phyloP scores from a whole-genome alignment of 2,329 filamentous ascomycete genomes.

The Claviceps sp. region DNA sequence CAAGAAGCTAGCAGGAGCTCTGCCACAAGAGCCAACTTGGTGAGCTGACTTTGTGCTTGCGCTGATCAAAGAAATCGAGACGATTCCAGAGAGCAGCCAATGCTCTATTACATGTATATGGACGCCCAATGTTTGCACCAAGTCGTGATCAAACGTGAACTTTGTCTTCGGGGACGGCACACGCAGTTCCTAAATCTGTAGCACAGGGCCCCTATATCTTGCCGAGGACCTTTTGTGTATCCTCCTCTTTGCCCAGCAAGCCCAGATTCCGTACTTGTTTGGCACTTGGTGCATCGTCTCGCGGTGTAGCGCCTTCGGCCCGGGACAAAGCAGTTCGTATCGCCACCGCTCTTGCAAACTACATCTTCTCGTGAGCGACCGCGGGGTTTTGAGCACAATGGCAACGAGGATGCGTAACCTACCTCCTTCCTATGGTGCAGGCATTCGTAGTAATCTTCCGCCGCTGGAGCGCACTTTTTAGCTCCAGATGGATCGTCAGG shows the following conservation, averaged over 20 bases:
- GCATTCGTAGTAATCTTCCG: conserved; percentile 99
- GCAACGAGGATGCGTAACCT: conserved; percentile 16
- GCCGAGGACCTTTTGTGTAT: conserved; percentile 48
- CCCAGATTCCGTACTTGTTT: conserved; percentile 82
- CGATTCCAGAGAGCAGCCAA: not conserved
- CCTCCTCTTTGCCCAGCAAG: conserved; percentile 70
- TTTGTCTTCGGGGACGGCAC: not conserved
- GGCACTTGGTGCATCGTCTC: conserved; percentile 69
- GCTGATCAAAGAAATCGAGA: not conserved
- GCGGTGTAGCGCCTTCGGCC: conserved; percentile 57
- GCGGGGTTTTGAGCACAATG: too few species aligned
- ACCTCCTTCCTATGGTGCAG: conserved; percentile 99
- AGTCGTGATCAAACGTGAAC: not conserved
- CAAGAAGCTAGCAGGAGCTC: not conserved
- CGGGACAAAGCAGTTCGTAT: conserved; percentile 80
- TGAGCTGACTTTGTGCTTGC: not conserved
- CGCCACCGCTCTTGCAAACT: conserved; percentile 66
- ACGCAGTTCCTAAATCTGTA: not conserved
- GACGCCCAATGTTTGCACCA: not conserved
- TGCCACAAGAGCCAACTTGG: not conserved
- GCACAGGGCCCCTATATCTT: conserved; percentile 12
- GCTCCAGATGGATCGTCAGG: conserved; percentile 68
- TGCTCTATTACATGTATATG: not conserved
- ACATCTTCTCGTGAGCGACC: conserved; percentile 10
- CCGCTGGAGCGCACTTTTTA: conserved; percentile 68